Evolutionary conservation across 176 grass and related monocot genomes (phyloP).

Genomic region (Stipa capillata): DNA sequence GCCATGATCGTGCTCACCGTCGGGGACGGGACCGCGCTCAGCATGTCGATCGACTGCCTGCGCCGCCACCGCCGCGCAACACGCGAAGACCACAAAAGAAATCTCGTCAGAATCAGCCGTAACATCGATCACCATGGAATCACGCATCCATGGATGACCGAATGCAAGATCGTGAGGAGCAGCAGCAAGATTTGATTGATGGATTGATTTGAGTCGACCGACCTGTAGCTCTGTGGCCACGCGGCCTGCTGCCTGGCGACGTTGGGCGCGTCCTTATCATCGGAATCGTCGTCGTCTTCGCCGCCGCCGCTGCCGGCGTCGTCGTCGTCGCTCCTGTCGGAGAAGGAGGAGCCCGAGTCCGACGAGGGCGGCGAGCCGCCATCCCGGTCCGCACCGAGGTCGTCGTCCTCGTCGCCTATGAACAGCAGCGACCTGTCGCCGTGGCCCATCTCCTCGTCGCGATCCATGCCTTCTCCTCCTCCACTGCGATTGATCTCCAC

Average conservation of each 20-base stretch:
- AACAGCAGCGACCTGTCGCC: slow-evolving; percentile 41
- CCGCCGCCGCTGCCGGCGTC: not conserved
- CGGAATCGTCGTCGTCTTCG: not conserved
- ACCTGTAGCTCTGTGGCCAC: slow-evolving; percentile 82
- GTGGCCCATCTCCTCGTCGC: slow-evolving; percentile 55
- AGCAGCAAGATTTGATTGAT: not conserved
- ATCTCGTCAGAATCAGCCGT: not conserved
- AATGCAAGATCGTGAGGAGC: not conserved
- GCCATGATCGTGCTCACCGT: slow-evolving; percentile 34
- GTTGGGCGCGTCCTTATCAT: not conserved
- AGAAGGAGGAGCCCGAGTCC: slow-evolving; percentile 3
- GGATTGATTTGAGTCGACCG: too few species aligned
- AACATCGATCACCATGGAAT: not conserved
- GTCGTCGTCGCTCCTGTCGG: slow-evolving; percentile 12
- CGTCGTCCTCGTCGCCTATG: slow-evolving; percentile 64
- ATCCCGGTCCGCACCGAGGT: slow-evolving; percentile 18
- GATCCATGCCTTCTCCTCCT: slow-evolving; percentile 33
- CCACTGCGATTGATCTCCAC: not conserved
- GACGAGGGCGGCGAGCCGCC: slow-evolving; percentile 25
- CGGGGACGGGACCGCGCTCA: slow-evolving; percentile 49
- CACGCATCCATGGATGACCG: not conserved
- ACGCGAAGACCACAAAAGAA: not conserved
- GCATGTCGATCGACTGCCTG: slow-evolving; percentile 65
- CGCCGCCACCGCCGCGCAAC: too few species aligned
- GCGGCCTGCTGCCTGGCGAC: not conserved